Evolutionary conservation across 441 rosid genomes (phyloP), one percentile per base, ranked within the genome.

Genomic region (Biscutella laevigata): DNA sequence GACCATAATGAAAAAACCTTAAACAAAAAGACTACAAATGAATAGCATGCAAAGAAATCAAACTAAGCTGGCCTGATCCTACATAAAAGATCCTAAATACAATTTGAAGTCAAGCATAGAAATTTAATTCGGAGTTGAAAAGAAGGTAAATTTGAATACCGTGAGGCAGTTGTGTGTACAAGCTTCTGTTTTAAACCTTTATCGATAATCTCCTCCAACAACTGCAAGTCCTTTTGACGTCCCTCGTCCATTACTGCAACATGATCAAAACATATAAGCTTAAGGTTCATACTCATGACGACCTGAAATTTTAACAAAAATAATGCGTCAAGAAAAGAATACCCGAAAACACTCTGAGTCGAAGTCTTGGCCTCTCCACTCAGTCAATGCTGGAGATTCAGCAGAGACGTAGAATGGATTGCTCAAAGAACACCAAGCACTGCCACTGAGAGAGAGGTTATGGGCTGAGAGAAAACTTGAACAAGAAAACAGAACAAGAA

Each of bases 151-250:
- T 45, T 8, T 33, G 1, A 47, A 43, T 71, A 83, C 90, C 95
- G 43, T 47, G 83, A 74, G 16, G 71, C 72, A 57, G 78, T 73
- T 38, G 90, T 79, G 8, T 50, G 78, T 53, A 83, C 81, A 64
- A 87, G 86, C 67, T 83, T 83, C 24, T 92, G 95, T 57, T 90
- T 90, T 62, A 90, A 67, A 40, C 82, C 79, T 33, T 75, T 64
- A 66, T 86, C 92, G n/a, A 90, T 76, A 33, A 87, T 83, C 56
- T 87, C 90, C 75, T 90, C 98, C 45, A 79, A 80, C 49, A 70
- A 79, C 57, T 71, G 80, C 37, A 83, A 54, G 58, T 90, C 84
- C 40, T 72, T 80, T 46, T 66, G 78, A 3, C 66, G 74, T 27
- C 65, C 53, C 61, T 61, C 66, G 2, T 72, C 86, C 95, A 83